phyloP scores from a whole-genome alignment of 2,329 filamentous ascomycete genomes.

The Stylonectria norvegica region DNA sequence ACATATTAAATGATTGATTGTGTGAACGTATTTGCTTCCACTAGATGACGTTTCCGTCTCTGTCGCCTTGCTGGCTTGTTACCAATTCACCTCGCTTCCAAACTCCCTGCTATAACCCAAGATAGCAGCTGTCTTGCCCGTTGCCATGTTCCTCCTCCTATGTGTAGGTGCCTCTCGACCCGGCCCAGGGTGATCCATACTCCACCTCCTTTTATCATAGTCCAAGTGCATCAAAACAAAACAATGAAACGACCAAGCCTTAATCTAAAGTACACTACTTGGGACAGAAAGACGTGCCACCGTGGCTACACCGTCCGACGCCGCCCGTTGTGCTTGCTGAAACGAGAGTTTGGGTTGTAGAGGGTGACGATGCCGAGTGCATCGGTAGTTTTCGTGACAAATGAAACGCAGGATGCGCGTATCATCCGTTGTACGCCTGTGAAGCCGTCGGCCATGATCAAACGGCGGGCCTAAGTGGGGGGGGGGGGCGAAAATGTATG shows the following conservation, averaged over 20 bases:
- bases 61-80: too few relatives aligned
- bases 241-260: constrained; percentile 17
- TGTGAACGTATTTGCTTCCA: too few relatives aligned
- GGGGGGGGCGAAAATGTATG: too few relatives aligned
- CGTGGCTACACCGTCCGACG: constrained; percentile 21
- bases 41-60: too few relatives aligned
- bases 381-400: too few relatives aligned
- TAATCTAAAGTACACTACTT: constrained; percentile 29
- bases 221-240: constrained; percentile 20
- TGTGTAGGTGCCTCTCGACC: constrained; percentile 12
- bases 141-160: constrained; percentile 14
- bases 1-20: too few relatives aligned
- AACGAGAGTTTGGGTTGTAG: constrained; percentile 19
- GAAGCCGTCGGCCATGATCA: too few relatives aligned
- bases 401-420: constrained; percentile 21
- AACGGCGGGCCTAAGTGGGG: too few relatives aligned
- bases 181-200: constrained; percentile 14
- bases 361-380: constrained; percentile 17
- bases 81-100: constrained; percentile 11
- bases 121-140: constrained; percentile 18
- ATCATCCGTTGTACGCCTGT: constrained; percentile 20
- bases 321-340: constrained; percentile 26
- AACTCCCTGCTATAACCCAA: constrained; percentile 25
- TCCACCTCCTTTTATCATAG: constrained; percentile 22
- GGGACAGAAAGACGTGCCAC: constrained; percentile 12